Evolutionary conservation across 176 grass and related monocot species (phyloP), one percentile per base, ranked within the genome.

Genomic region (Echinochloa phyllopogon): DNA sequence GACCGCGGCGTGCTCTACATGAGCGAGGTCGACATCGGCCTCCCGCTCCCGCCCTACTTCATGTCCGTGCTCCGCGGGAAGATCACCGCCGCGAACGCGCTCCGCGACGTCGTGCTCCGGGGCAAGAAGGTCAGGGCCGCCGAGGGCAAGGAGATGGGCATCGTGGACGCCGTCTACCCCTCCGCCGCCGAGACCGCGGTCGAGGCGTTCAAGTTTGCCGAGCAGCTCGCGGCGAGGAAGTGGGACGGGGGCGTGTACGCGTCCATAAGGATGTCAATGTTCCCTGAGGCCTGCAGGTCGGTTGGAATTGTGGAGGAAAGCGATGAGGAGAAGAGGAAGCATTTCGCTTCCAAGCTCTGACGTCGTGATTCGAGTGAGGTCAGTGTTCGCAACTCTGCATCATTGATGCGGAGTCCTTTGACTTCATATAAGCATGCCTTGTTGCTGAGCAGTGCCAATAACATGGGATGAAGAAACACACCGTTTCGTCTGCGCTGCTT

Each of bases 1-100:
- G 95, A 98, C 74, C 90, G 95, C 36, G 95, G 92, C 38, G 88
- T 98, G 83, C 72, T 98, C 40, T 98, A 98, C 79, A 93, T 95
- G 95, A 98, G 92, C 91, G 95, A 98, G 89, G 27, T 95, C 56
- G 93, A 98, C 88, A 95, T 95, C 83, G 93, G 95, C 52, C 76
- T 97, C 64, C 83, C 86, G 36, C 83, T 98, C 71, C 74, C 90
- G 65, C 82, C 92, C 59, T 95, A 91, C 82, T 84, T 98, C 81
- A 43, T 86, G 51, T 40, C 89, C 53, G 0, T 93, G 45, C 63
- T 98, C 78, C 87, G 85, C 60, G 79, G 89, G 21, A 98, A 98
- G 91, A 92, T 95, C 84, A 67, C 91, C 37, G 47, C 84, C 44
- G 70, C 60, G 73, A 76, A 92, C 48, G 74, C 89, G 6, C 76